phyloP scores from a whole-genome alignment of 1,284 basidiomycete genomes.

The Ustilago cynodontis region DNA sequence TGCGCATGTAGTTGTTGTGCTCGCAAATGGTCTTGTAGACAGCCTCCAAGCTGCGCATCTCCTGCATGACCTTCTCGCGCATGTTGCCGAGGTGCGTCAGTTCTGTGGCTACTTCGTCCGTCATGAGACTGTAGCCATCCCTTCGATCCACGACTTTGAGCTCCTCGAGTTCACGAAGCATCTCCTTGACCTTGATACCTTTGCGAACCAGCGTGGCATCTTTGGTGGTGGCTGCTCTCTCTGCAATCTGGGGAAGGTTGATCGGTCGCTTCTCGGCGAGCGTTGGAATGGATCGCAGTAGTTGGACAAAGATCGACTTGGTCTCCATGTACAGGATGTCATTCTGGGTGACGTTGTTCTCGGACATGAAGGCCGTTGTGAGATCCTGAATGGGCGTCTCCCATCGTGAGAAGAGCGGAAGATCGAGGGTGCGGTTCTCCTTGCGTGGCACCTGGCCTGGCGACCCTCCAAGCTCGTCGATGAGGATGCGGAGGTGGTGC shows the following conservation, averaged over 20 bases:
- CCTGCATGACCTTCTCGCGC: constrained; percentile 91
- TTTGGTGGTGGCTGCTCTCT: constrained; percentile 94
- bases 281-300: constrained; percentile 89
- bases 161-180: constrained; percentile 95
- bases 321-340: constrained; percentile 99
- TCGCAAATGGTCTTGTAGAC: constrained; percentile 99
- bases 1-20: constrained; percentile 96
- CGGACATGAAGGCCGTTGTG: constrained; percentile 89
- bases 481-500: constrained; percentile 93
- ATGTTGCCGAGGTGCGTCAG: constrained; percentile 95
- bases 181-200: constrained; percentile 99
- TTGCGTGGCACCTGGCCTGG: constrained; percentile 95
- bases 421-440: constrained; percentile 93
- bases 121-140: constrained; percentile 93
- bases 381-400: constrained; percentile 98
- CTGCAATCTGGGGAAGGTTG: constrained; percentile 88
- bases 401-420: constrained; percentile 95
- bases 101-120: constrained; percentile 95
- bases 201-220: constrained; percentile 93
- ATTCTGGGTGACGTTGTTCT: constrained; percentile 93
- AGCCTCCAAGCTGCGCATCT: constrained; percentile 90
- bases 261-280: constrained; percentile 86
- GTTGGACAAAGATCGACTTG: constrained; percentile 98
- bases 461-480: constrained; percentile 92
- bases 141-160: constrained; percentile 83